Base-by-base conservation (phyloP, 1,139 yeast species). In the Suhomyces wounanorum region DNA sequence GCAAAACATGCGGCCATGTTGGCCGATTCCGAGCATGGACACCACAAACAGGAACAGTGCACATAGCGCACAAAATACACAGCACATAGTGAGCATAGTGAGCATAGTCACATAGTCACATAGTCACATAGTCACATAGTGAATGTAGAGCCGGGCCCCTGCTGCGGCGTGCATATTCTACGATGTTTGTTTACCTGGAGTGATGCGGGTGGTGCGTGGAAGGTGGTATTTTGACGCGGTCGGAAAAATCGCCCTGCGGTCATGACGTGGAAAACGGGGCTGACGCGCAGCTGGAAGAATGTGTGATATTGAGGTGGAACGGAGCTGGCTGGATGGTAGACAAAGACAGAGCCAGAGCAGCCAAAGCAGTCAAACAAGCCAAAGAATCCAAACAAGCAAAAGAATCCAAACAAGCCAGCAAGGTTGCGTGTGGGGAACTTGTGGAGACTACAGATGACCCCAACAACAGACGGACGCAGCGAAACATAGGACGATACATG, bases 401-500 rank as follows among this genome's bases (percentile, higher is more conserved):
- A n/a, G n/a, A n/a, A n/a, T n/a, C n/a, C n/a, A n/a, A n/a, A n/a
- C n/a, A n/a, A n/a, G n/a, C n/a, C n/a, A n/a, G n/a, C n/a, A n/a
- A n/a, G n/a, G n/a, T n/a, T n/a, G 40, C 14, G 26, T 23, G 41
- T 38, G 41, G 41, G 41, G 41, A 37, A 37, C n/a, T n/a, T 18
- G 26, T 36, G 18, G 39, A 28, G 40, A 30, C 13, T 5, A 5
- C 13, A 5, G 8, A 2, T 11, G 33, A 11, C 14, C n/a, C 11
- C 13, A 5, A 11, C 33, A 13, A 28, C 13, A 9, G 10, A 28
- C 9, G 28, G 31, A 28, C 33, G 14, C 33, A 26, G 30, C 30
- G 30, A 26, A 26, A 26, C 30, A 37, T 8, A 23, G 41, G 16
- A 26, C 13, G 41, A 13, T 38, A 16, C 41, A 14, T 38, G 41